Evolutionary conservation across 179 eudicot species (phyloP).

Genomic region (Sideroxylon spinosum): DNA sequence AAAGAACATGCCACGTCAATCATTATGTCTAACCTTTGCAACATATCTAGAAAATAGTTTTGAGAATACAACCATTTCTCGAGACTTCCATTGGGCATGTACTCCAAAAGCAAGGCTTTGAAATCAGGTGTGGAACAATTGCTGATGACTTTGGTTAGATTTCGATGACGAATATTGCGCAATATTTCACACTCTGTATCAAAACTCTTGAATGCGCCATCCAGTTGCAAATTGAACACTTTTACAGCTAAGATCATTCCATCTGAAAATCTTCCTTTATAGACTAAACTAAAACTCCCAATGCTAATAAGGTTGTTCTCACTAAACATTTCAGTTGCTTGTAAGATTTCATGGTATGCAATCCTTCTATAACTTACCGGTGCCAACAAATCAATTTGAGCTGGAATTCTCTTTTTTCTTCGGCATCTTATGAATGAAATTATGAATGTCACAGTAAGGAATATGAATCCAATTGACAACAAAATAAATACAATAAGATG

Average conservation of each 20-base stretch:
- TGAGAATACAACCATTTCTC: no score
- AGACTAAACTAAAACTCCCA: slow-evolving; percentile 1
- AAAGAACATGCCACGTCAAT: no score
- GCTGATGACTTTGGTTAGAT: no score
- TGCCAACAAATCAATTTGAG: not conserved
- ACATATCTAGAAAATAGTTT: no score
- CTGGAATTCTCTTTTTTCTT: not conserved
- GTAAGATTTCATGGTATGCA: not conserved
- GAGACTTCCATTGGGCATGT: no score
- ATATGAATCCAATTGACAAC: not conserved
- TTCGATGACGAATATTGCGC: no score
- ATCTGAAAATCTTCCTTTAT: not conserved
- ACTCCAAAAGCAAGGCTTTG: no score
- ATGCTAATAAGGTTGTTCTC: not conserved
- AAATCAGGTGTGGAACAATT: no score
- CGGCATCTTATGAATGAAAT: not conserved
- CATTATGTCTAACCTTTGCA: no score
- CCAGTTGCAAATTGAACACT: slow-evolving; percentile 3
- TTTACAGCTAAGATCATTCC: slow-evolving; percentile 23
- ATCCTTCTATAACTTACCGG: not conserved
- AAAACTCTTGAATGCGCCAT: no score
- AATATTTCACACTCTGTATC: no score
- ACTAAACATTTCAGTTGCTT: not conserved
- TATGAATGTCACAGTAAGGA: not conserved
- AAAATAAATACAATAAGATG: not conserved